phyloP scores from a whole-genome alignment of 257 asterid genomes.

The Gentiana macrophylla region DNA sequence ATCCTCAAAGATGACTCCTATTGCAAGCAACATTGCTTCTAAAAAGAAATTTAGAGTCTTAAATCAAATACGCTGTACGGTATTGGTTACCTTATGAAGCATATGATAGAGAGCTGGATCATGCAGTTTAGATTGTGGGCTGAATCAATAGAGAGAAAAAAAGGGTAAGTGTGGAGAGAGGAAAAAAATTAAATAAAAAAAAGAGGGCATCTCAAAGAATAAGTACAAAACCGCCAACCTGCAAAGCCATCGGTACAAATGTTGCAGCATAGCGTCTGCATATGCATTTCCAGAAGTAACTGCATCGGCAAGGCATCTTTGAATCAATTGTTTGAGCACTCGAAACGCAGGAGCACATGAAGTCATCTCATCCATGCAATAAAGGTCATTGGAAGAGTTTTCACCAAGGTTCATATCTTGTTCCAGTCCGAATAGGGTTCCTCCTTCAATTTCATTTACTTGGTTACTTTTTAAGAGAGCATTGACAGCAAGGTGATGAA shows the following conservation, averaged over 20 bases:
- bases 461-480: slow-evolving; percentile 97
- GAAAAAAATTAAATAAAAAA: slow-evolving; percentile 2
- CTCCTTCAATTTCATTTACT: slow-evolving; percentile 97
- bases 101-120: slow-evolving; percentile 93
- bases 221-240: slow-evolving; percentile 33
- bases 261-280: slow-evolving; percentile 88
- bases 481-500: slow-evolving; percentile 89
- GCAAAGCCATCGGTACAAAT: slow-evolving; percentile 97
- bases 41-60: too few relatives aligned
- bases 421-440: slow-evolving; percentile 81
- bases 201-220: background rate
- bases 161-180: background rate
- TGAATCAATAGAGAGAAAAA: slow-evolving; percentile 29
- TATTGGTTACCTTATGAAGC: slow-evolving; percentile 82
- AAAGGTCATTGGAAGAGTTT: slow-evolving; percentile 41
- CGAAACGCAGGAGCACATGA: slow-evolving; percentile 94
- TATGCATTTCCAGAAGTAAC: slow-evolving; percentile 85
- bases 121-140: slow-evolving; percentile 90
- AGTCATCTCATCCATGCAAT: slow-evolving; percentile 59
- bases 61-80: too few relatives aligned
- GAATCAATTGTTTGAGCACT: slow-evolving; percentile 84
- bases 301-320: slow-evolving; percentile 89
- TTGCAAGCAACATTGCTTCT: background rate
- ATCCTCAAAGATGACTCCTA: background rate
- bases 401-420: slow-evolving; percentile 45